Evolutionary conservation across 129 eudicot genomes (phyloP), one percentile per base, ranked within the genome.

Genomic region (Heracleum sosnowskyi): DNA sequence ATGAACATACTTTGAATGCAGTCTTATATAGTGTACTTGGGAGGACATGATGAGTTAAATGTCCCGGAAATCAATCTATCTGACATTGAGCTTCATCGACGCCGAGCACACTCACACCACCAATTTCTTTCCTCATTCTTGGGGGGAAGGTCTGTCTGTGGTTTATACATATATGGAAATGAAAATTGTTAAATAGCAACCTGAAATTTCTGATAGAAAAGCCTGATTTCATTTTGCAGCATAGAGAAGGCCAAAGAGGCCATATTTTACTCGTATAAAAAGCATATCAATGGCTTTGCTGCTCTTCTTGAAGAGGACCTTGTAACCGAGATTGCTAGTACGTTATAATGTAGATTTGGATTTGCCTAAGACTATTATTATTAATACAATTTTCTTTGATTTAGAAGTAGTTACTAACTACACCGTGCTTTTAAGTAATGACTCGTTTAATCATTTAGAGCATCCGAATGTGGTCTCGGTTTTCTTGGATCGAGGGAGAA

Each of bases 1-100:
- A 68, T 68, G 10, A 11, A 68, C 18, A 8, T 15, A 34, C 39
- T 33, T 31, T 34, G 44, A 13, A 41, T 73, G 53, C 86, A 92
- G 96, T 77, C 91, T 31, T 92, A 90, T 84, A 79, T 92, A 29
- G 96, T 92, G 47, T 92, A 90, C 85, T 69, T 90, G 89, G 96
- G 97, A 85, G 93, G 64, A 76, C 85, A 82, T 81, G 31, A 57
- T 51, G 62, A 20, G 62, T 78, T 82, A 13, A 82, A 90, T 73
- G 93, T 82, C 11, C 53, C 70, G 5, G 89, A 80, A 64, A 76
- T 83, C 24, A 82, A 87, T 35, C 17, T 74, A 46, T 74, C 53
- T 69, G 83, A 79, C 46, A 70, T 41, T 63, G 83, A 81, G 78
- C 77, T 81, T 20, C 63, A 79, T 6, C 78, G 44, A 41, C 55